Percentiles rank a stretch among this genome's conserved stretches.
Evolutionary conservation across 2,329 filamentous ascomycete species (phyloP).

Genomic region (Calonectria fujianensis): DNA sequence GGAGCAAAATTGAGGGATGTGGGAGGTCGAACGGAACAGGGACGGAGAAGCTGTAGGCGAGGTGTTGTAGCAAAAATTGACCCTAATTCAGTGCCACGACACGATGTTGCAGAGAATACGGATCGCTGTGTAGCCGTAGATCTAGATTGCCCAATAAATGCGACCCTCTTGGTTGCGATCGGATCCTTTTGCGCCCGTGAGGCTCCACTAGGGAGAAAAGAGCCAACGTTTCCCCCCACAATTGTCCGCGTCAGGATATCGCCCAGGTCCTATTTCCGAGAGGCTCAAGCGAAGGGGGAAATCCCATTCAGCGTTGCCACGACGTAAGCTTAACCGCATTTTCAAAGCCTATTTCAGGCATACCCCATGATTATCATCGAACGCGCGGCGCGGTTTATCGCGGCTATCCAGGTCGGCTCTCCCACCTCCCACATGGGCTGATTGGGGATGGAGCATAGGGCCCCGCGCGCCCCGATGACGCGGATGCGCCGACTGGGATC

Average conservation of each 20-base stretch:
- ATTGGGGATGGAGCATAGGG: background rate
- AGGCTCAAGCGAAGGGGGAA: background rate
- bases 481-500: background rate
- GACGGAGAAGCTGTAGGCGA: background rate
- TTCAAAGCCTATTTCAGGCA: background rate
- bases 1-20: background rate
- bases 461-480: conserved; percentile 6
- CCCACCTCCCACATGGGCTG: background rate
- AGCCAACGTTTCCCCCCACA: background rate
- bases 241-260: conserved; percentile 9
- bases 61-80: background rate
- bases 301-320: background rate
- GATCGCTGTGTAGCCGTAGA: background rate
- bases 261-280: background rate
- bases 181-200: background rate
- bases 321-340: background rate
- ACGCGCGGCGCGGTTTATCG: conserved; percentile 1
- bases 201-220: background rate
- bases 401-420: background rate
- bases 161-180: background rate
- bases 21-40: too few relatives aligned
- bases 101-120: background rate
- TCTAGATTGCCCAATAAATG: conserved; percentile 5
- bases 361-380: background rate
- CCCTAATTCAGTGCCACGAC: background rate